Conservation (phyloP, 2,329 filamentous ascomycete species). For the Nigrospora osmanthi region DNA sequence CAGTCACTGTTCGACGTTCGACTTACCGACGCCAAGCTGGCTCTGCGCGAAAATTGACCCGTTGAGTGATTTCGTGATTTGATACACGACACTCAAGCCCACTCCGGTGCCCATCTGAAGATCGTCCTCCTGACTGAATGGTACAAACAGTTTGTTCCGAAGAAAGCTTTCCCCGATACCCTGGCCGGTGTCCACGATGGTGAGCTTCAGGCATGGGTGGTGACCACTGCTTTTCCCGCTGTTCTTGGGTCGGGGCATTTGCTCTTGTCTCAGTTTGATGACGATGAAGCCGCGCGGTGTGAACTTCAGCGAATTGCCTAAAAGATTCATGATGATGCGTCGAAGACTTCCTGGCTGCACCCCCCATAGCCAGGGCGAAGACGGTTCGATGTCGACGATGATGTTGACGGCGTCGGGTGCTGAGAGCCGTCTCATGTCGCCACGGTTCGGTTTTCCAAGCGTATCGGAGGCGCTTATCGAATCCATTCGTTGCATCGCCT, state of each 20-base stretch:
- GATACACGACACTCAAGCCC: conserved; percentile 52
- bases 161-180: conserved; percentile 54
- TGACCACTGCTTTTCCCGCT: conserved; percentile 2
- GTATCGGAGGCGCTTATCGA: too few relatives aligned
- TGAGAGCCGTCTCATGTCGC: too few relatives aligned
- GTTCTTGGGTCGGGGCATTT: background rate
- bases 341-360: conserved; percentile 40
- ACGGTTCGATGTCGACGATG: conserved; percentile 40
- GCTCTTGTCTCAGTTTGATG: background rate
- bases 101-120: conserved; percentile 50
- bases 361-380: conserved; percentile 41
- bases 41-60: too few relatives aligned
- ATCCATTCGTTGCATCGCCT: too few relatives aligned
- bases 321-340: conserved; percentile 53
- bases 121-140: conserved; percentile 52
- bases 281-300: conserved; percentile 27
- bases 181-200: conserved; percentile 50
- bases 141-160: conserved; percentile 47
- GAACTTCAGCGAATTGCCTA: conserved; percentile 56
- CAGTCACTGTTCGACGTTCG: too few relatives aligned
- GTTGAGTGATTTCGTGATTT: conserved; percentile 5
- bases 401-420: conserved; percentile 26
- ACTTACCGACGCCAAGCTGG: too few relatives aligned
- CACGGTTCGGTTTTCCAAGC: too few relatives aligned
- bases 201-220: background rate